Base-by-base conservation (phyloP, 352 stramenopile genomes). In the Globisporangium apiculatum region DNA sequence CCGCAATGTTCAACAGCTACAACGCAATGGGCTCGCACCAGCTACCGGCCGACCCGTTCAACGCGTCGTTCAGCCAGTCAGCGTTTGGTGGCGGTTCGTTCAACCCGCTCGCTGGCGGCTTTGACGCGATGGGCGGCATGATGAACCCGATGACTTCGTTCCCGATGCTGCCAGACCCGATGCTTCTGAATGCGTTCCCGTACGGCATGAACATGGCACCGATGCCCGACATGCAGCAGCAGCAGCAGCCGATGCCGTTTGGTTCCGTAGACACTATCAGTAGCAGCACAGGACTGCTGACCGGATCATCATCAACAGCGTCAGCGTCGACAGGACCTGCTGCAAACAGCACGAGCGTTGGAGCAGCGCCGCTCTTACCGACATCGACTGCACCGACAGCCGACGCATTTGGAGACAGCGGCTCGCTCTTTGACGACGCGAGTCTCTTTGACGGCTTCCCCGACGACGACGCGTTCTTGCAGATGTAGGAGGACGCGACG, bases 361-460 rank as follows among this genome's bases (percentile, higher is more conserved):
- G 24, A 31, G 24, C 24, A 31, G 24, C 24, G 24, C 24, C 24
- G 24, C 24, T 31, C 24, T 31, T 31, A 31, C 24, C 36, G 60
- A 61, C 37, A 41, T 12, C 11, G 49, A 8, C 35, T 7, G 31
- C 48, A 17, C 64, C 60, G 47, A 41, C 55, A 50, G 66, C 49
- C 56, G 58, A 63, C 35, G 45, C n/a, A 10, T 62, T 67, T 36
- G 42, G 65, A 49, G 65, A 75, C 49, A 55, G 45, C 45, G 24
- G 52, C 40, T 61, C 56, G 42, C 57, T 84, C 9, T 84, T 79
- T 61, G 77, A 76, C 41, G 77, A 87, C 57, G 55, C 54, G 11
- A 90, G 85, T 59, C 73, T 91, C n/a, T 91, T 91, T 47, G 82
- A 91, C 63, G 82, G 69, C 0, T 71, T 91, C 48, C 68, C 77